Percentiles rank a stretch among this genome's conserved stretches.
These are phyloP conservation scores for Trichoderma atrobrunneum DNA, from an alignment of 2,329 filamentous ascomycete genomes.

Conservation along the genomic window DNA sequence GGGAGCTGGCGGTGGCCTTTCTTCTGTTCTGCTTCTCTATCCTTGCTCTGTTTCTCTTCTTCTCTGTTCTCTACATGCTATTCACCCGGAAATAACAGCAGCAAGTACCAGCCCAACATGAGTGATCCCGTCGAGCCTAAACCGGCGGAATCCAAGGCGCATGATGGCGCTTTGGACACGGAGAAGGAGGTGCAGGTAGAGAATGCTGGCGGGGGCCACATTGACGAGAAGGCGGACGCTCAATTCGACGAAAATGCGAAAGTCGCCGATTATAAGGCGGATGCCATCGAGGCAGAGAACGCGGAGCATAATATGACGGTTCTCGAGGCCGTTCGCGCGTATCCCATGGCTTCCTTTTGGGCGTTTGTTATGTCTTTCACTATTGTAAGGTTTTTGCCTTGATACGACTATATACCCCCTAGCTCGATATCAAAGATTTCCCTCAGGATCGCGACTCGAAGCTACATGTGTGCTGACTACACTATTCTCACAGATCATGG, in stretches of 20 bases:
- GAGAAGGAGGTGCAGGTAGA: slow-evolving; percentile 2
- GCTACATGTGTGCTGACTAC: not conserved
- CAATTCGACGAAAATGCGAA: not conserved
- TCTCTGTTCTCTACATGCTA: not conserved
- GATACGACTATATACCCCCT: too few species aligned
- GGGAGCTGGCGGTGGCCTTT: not conserved
- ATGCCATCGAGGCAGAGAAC: slow-evolving; percentile 1
- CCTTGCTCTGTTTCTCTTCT: not conserved
- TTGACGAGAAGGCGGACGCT: not conserved
- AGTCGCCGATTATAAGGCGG: slow-evolving; percentile 1
- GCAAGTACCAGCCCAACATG: not conserved
- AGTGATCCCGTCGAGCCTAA: not conserved
- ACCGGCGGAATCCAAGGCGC: not conserved
- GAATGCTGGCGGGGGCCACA: not conserved
- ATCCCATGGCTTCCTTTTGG: slow-evolving; percentile 4
- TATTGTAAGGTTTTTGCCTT: not conserved
- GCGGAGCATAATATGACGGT: slow-evolving; percentile 5
- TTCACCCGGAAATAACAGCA: not conserved
- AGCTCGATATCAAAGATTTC: not conserved
- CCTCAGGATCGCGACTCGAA: not conserved
- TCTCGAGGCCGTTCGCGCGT: not conserved
- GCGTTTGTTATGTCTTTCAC: not conserved
- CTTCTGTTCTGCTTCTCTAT: not conserved
- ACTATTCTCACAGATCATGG: not conserved
- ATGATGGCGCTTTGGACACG: not conserved